Base-by-base conservation (phyloP, 2,329 filamentous ascomycete genomes). In the Fusarium xyrophilum region DNA sequence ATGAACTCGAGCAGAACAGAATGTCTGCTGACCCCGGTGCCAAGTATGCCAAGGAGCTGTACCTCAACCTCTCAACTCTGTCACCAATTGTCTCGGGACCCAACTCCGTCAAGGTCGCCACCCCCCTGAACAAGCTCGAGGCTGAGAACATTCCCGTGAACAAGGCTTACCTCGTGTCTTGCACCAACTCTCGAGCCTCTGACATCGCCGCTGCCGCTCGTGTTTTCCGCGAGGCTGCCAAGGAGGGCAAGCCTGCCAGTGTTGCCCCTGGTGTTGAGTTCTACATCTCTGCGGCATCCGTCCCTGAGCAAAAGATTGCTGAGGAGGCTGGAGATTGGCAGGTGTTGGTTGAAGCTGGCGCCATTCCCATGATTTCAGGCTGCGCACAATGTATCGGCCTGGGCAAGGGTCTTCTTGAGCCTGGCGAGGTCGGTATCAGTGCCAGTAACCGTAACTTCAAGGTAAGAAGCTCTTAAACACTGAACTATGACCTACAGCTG, bases 371-470 rank as follows among this genome's bases (percentile, higher is more conserved):
- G 44, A 47, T 47, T 7, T 83, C 91, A 11, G 91, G 91, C 0
- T 97, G 94, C 69, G 93, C 89, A 0, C 90, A 91, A 0, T 97
- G 95, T 75, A 97, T 98, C 65, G 94, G 94, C 11, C 85, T 97
- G 1, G 93, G 91, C 0, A 87, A 85, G 0, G 94, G 94, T 38
- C 83, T 97, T 0, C 85, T 97, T 2, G 90, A 97, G 77, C 85
- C 87, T 4, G 93, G 92, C n/a, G 93, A 97, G 80, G 89, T 93
- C 13, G 93, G 93, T 25, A 94, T 97, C 71, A 89, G 85, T 64
- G 92, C 93, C 0, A 65, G 61, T 33, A 65, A 65, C 38, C 61
- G 63, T 33, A 65, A 65, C 38, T 65, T 65, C 48, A 65, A 65
- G 61, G 63, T 65, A 33, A 38, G 39, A 7, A 0, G 1, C 8